Conservation (phyloP, 2,329 filamentous ascomycete genomes). For the Fusarium circinatum region DNA sequence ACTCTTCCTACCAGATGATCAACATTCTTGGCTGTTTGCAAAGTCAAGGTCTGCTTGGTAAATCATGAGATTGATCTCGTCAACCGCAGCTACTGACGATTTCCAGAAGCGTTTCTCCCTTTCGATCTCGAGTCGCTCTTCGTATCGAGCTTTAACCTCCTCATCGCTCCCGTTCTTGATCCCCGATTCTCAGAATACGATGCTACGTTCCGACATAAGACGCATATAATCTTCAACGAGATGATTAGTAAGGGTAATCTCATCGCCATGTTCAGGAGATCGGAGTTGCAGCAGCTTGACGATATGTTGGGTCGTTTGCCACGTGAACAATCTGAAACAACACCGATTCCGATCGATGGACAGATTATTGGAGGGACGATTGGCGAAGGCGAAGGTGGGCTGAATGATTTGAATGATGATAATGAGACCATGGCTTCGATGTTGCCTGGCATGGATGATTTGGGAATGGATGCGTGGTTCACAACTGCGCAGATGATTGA, state of each 20-base stretch:
- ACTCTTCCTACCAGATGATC: constrained; percentile 48
- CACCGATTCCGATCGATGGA: constrained; percentile 7
- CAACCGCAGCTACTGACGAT: neutral
- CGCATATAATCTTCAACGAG: constrained; percentile 57
- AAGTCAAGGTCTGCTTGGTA: constrained; percentile 59
- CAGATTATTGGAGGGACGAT: constrained; percentile 23
- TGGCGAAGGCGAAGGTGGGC: neutral
- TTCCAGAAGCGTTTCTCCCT: constrained; percentile 58
- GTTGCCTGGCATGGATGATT: constrained; percentile 36
- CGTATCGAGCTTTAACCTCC: constrained; percentile 54
- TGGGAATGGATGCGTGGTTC: constrained; percentile 49
- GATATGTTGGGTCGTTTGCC: constrained; percentile 50
- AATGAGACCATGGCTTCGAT: constrained; percentile 31
- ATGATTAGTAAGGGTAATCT: constrained; percentile 58
- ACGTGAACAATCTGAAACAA: neutral
- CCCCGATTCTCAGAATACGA: constrained; percentile 49
- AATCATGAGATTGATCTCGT: constrained; percentile 7
- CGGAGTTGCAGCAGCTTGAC: constrained; percentile 58
- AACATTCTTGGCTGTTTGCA: constrained; percentile 56
- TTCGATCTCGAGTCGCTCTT: constrained; percentile 59
- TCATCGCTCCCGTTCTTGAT: constrained; percentile 53
- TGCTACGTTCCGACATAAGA: constrained; percentile 52
- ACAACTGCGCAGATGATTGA: constrained; percentile 59
- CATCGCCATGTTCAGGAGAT: constrained; percentile 56
- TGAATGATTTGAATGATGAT: constrained; percentile 14